phyloP scores from a whole-genome alignment of 2,329 filamentous ascomycete species.

The Hypomyces perniciosus region DNA sequence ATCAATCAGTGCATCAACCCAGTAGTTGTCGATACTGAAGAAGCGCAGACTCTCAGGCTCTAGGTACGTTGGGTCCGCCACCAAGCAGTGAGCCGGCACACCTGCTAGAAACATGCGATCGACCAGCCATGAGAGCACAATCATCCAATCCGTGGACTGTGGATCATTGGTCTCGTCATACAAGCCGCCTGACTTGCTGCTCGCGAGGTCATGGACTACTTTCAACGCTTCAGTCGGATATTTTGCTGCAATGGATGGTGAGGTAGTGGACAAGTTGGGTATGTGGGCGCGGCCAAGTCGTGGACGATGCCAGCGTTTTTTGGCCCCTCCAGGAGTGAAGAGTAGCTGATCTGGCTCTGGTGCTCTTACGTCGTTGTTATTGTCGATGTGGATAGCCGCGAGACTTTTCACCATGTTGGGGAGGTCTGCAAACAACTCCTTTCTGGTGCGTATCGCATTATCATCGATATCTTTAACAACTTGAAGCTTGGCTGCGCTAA shows the following conservation, averaged over 20 bases:
- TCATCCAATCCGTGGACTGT: slow-evolving; percentile 30
- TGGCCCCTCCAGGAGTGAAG: not conserved
- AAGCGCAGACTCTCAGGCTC: slow-evolving; percentile 34
- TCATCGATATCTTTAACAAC: slow-evolving; percentile 7
- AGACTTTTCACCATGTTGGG: slow-evolving; percentile 1
- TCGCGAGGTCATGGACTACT: not conserved
- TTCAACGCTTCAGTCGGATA: slow-evolving; percentile 2
- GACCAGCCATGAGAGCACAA: slow-evolving; percentile 30
- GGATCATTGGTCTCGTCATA: slow-evolving; percentile 26
- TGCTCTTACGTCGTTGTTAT: not conserved
- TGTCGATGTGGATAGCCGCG: not conserved
- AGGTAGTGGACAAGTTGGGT: not conserved
- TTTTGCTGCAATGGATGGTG: not conserved
- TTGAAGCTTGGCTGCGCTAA: slow-evolving; percentile 1
- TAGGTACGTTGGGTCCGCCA: slow-evolving; percentile 32
- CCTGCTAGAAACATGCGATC: slow-evolving; percentile 31
- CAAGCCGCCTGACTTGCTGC: not conserved
- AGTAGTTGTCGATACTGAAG: slow-evolving; percentile 39
- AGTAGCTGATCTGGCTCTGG: not conserved
- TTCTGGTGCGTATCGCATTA: slow-evolving; percentile 5
- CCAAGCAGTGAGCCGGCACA: slow-evolving; percentile 36
- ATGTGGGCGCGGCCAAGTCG: not conserved
- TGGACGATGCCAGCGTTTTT: slow-evolving; percentile 6
- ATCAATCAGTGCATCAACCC: slow-evolving; percentile 38
- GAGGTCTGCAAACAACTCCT: not conserved